Conservation (phyloP, 306 rosid genomes). For the Glycine tomentella region DNA sequence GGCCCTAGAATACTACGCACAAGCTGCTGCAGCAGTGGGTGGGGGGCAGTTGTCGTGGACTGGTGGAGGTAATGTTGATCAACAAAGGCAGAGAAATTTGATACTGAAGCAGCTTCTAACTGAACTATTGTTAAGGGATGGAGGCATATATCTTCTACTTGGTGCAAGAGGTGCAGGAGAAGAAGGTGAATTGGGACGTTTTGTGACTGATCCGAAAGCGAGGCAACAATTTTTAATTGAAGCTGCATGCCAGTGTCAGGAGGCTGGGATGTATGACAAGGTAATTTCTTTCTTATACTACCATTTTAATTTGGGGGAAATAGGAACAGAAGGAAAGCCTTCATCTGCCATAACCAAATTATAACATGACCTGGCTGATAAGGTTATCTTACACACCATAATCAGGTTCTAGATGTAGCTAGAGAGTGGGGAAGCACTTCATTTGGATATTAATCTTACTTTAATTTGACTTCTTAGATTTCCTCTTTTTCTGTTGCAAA, state of each 20-base stretch:
- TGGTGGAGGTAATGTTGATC: constrained; percentile 82
- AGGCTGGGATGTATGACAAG: constrained; percentile 90
- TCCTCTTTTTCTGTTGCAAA: constrained; percentile 31
- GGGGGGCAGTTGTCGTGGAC: constrained; percentile 95
- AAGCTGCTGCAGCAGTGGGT: constrained; percentile 97
- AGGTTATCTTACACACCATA: background rate
- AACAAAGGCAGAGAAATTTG: constrained; percentile 91
- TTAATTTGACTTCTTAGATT: constrained; percentile 6
- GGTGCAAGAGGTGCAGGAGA: constrained; percentile 95
- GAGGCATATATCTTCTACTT: constrained; percentile 87
- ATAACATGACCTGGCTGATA: constrained; percentile 33
- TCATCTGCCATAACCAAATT: constrained; percentile 4
- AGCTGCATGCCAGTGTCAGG: constrained; percentile 93
- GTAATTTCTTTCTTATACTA: constrained; percentile 54
- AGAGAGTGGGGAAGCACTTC: constrained; percentile 26
- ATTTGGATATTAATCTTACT: constrained; percentile 5
- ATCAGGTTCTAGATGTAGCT: constrained; percentile 39
- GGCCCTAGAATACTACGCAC: constrained; percentile 92
- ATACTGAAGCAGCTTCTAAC: constrained; percentile 97
- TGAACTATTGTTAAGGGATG: constrained; percentile 82
- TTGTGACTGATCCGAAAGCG: constrained; percentile 72
- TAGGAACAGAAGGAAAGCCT: background rate
- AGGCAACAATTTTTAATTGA: constrained; percentile 91
- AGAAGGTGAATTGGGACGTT: constrained; percentile 91
- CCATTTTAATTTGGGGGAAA: constrained; percentile 26